phyloP scores from a whole-genome alignment of 2,329 filamentous ascomycete species.

The Helminthosporium solani region DNA sequence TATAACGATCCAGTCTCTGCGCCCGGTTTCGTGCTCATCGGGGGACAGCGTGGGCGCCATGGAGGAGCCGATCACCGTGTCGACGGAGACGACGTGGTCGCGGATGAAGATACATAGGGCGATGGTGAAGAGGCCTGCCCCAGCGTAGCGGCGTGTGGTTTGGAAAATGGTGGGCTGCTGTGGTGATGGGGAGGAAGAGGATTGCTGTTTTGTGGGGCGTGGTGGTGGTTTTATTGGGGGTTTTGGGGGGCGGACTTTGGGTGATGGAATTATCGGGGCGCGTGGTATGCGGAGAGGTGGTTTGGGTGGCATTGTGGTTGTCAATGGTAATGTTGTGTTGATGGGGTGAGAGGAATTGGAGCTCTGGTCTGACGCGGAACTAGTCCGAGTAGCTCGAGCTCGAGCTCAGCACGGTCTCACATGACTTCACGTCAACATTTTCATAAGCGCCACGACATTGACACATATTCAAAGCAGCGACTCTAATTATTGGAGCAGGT shows the following conservation, averaged over 20 bases:
- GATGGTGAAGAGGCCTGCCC: conserved; percentile 15
- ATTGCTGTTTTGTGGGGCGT: not conserved
- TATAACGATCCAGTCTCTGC: conserved; percentile 43
- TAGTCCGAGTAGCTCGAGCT: not conserved
- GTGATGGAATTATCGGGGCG: conserved; percentile 1
- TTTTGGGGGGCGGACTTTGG: conserved; percentile 4
- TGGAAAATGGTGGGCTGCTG: conserved; percentile 1
- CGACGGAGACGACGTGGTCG: conserved; percentile 43
- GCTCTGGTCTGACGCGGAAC: conserved; percentile 2
- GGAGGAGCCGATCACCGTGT: conserved; percentile 43
- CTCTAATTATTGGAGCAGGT: conserved; percentile 27
- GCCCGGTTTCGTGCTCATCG: conserved; percentile 41
- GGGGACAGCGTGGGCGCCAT: conserved; percentile 52
- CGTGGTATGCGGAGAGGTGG: conserved; percentile 18
- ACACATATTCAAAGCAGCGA: conserved; percentile 1
- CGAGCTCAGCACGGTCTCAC: conserved; percentile 2
- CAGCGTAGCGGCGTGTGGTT: conserved; percentile 12
- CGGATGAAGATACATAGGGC: conserved; percentile 36
- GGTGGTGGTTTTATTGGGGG: not conserved
- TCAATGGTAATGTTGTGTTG: not conserved
- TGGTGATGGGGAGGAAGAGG: conserved; percentile 6
- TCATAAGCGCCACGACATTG: too few relatives aligned
- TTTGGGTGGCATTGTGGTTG: conserved; percentile 26
- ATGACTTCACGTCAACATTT: conserved; percentile 6
- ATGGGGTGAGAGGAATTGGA: conserved; percentile 4